phyloP scores from a whole-genome alignment of 2,329 filamentous ascomycete genomes.

The Talaromyces albobiverticillius region DNA sequence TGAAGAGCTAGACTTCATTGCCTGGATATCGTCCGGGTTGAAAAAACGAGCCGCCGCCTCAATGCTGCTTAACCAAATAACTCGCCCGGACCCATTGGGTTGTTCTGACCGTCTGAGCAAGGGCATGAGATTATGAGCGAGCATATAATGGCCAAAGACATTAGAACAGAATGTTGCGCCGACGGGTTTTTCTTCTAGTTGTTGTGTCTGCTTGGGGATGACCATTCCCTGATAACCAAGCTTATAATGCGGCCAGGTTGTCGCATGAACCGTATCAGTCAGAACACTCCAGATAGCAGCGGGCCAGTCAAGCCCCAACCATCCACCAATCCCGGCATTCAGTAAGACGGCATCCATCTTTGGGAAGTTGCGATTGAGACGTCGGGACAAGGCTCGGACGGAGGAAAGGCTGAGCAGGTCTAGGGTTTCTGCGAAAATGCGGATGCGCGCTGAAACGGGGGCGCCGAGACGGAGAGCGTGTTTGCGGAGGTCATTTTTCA shows the following conservation, averaged over 20 bases:
- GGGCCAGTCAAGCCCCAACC: slow-evolving; percentile 73
- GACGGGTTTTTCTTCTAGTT: slow-evolving; percentile 56
- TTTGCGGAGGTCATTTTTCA: slow-evolving; percentile 18
- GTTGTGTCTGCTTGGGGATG: slow-evolving; percentile 52
- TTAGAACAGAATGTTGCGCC: slow-evolving; percentile 88
- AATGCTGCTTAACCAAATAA: slow-evolving; percentile 85
- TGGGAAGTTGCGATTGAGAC: slow-evolving; percentile 54
- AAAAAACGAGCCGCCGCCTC: slow-evolving; percentile 64
- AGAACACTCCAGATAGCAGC: slow-evolving; percentile 55
- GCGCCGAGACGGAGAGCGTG: slow-evolving; percentile 54
- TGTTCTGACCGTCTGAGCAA: slow-evolving; percentile 58
- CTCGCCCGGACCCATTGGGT: slow-evolving; percentile 53
- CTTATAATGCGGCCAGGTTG: slow-evolving; percentile 79
- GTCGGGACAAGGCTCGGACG: slow-evolving; percentile 52
- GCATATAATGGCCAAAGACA: slow-evolving; percentile 90
- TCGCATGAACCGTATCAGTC: slow-evolving; percentile 63
- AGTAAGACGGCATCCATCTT: slow-evolving; percentile 76
- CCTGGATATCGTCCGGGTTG: slow-evolving; percentile 71
- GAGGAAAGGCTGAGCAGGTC: slow-evolving; percentile 58
- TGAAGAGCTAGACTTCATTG: slow-evolving; percentile 57
- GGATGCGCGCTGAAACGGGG: slow-evolving; percentile 43
- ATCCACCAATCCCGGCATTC: slow-evolving; percentile 87
- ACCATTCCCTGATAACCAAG: slow-evolving; percentile 56
- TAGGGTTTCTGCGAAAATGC: slow-evolving; percentile 55
- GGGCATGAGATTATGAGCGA: slow-evolving; percentile 75